A percentile compares a stretch with the other conserved stretches of the same genome.
phyloP scores from a whole-genome alignment of 768 basidiomycete genomes.

The Tricholoma sp. region DNA sequence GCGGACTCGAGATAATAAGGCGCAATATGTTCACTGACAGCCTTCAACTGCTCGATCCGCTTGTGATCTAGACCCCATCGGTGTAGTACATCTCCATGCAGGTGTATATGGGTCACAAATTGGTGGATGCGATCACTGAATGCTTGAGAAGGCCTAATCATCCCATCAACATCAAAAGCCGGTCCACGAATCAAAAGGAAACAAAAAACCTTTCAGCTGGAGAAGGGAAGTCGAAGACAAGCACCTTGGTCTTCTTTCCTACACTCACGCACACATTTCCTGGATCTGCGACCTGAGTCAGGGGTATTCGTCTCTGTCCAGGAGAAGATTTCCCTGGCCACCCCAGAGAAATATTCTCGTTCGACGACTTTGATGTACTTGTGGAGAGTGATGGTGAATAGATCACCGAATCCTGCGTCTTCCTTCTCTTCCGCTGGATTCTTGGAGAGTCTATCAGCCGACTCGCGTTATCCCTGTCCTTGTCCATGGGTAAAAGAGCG shows the following conservation, averaged over 20 bases:
- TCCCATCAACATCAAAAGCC: slow-evolving; percentile 10
- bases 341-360: slow-evolving; percentile 35
- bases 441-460: slow-evolving; percentile 1
- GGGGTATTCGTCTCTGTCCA: slow-evolving; percentile 36
- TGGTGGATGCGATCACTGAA: slow-evolving; percentile 39
- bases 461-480: not conserved
- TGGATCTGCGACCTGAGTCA: slow-evolving; percentile 9
- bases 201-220: slow-evolving; percentile 9
- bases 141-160: slow-evolving; percentile 14
- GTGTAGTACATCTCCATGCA: slow-evolving; percentile 72
- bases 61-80: slow-evolving; percentile 70
- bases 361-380: slow-evolving; percentile 50
- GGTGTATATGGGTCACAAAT: slow-evolving; percentile 50
- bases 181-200: not conserved
- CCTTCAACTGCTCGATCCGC: slow-evolving; percentile 68
- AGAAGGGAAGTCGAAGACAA: slow-evolving; percentile 34
- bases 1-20: slow-evolving; percentile 8
- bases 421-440: slow-evolving; percentile 16
- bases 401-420: slow-evolving; percentile 23
- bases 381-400: slow-evolving; percentile 12
- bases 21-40: slow-evolving; percentile 33
- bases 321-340: slow-evolving; percentile 37
- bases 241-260: slow-evolving; percentile 21
- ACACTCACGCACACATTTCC: slow-evolving; percentile 34
- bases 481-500: not conserved